Evolutionary conservation across 2,329 filamentous ascomycete species (phyloP).

Genomic region (Geosmithia flava): DNA sequence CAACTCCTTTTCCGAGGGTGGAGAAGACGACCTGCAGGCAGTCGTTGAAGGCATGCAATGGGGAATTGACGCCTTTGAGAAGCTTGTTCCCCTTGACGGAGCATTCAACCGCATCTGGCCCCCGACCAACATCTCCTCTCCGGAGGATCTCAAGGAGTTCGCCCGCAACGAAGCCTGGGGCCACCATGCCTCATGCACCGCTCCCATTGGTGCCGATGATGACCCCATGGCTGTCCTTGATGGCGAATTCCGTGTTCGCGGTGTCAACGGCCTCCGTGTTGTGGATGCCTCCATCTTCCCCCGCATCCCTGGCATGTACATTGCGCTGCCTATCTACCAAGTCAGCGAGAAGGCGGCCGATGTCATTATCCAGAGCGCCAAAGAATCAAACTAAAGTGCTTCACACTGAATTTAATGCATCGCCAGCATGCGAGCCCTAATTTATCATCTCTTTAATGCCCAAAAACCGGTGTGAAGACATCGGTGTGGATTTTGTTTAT

Average conservation of each 20-base stretch:
- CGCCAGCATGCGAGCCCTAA: no score
- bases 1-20: conserved; percentile 38
- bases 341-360: conserved; percentile 50
- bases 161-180: conserved; percentile 34
- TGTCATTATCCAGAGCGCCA: conserved; percentile 24
- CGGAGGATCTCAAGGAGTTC: conserved; percentile 31
- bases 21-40: conserved; percentile 28
- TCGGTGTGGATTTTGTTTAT: no score
- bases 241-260: conserved; percentile 37
- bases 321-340: conserved; percentile 42
- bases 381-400: neutral
- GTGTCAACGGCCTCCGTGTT: conserved; percentile 37
- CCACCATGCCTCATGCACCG: conserved; percentile 43
- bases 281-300: conserved; percentile 48
- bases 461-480: no score
- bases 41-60: conserved; percentile 32
- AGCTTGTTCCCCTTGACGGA: conserved; percentile 22
- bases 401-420: no score
- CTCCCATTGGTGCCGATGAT: conserved; percentile 37
- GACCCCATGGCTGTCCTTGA: conserved; percentile 43
- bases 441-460: no score
- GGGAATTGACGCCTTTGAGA: conserved; percentile 25
- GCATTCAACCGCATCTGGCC: conserved; percentile 19
- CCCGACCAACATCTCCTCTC: conserved; percentile 23
- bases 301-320: conserved; percentile 30